Base-by-base conservation (phyloP, 441 rosid species). In the Corymbia calophylla region DNA sequence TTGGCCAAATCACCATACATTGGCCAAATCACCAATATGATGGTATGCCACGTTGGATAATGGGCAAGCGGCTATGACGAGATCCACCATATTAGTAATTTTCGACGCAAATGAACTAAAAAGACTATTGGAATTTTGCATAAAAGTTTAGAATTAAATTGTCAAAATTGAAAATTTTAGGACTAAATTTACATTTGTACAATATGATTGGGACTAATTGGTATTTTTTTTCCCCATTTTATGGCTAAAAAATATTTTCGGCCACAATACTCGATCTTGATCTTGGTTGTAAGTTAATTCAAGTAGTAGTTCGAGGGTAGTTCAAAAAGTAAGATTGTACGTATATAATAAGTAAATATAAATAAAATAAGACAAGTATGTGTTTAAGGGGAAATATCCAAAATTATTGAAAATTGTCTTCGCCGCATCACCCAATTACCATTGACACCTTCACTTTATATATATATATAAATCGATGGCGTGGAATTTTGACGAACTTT, bases 71-170 rank as follows among this genome's bases (percentile, higher is more conserved):
- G 17, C 1, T 39, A 39, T 39, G 8, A 39, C 2, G 12, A 0
- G 18, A 44, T 25, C 4, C 4, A 7, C 0, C 18, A 39, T 1
- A 0, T 44, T 0, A 44, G 1, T 13, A 5, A 77, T 77, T 77
- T 44, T 7, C 5, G 0, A 5, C 29, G 3, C 44, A 70, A 77
- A 44, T 8, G 23, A 0, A 39, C 0, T 1, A 0, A 25, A 77
- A 77, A 2, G 5, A 64, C 39, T n/a, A 64, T n/a, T 64, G 35
- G n/a, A n/a, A 48, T 48, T 48, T 48, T 10, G 11, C 51, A 2
- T 2, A 44, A 4, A 77, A 1, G 2, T 77, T 44, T 77, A 77
- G 1, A 9, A 77, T 1, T 12, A 13, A 77, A 77, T 77, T 44
- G 0, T 77, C 1, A 6, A 39, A 73, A 39, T 0, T 73, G 0